phyloP scores from a whole-genome alignment of 805 yeast species.

The Nakazawaea anatomiae region DNA sequence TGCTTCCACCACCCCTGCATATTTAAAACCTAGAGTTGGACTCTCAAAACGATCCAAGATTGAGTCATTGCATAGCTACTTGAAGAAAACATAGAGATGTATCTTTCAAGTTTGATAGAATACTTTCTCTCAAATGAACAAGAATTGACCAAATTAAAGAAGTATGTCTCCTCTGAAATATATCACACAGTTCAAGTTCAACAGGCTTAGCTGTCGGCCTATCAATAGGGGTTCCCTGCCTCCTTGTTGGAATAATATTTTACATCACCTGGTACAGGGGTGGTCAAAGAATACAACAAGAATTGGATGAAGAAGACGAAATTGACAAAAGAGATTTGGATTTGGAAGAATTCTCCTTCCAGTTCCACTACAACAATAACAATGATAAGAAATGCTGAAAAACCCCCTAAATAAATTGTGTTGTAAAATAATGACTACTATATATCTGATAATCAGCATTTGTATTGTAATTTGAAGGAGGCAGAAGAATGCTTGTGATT shows the following conservation, averaged over 20 bases:
- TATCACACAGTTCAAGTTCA: not conserved
- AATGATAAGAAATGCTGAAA: too few species aligned
- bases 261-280: constrained; percentile 31
- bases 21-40: constrained; percentile 5
- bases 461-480: too few species aligned
- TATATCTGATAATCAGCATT: too few species aligned
- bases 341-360: not conserved
- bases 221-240: constrained; percentile 48
- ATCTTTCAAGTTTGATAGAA: too few species aligned
- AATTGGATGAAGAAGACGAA: constrained; percentile 26
- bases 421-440: too few species aligned
- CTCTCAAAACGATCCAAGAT: constrained; percentile 6
- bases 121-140: too few species aligned
- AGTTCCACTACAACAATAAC: too few species aligned
- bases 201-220: constrained; percentile 41
- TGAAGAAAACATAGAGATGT: not conserved
- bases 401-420: too few species aligned
- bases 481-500: too few species aligned
- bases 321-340: constrained; percentile 12
- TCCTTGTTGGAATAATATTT: constrained; percentile 29
- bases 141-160: too few species aligned
- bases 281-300: constrained; percentile 30
- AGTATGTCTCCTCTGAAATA: too few species aligned
- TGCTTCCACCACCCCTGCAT: not conserved
- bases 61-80: constrained; percentile 3